These are phyloP conservation scores for Vitis labrusca DNA, from an alignment of 164 flowering plant genomes.

Conservation along the genomic window DNA sequence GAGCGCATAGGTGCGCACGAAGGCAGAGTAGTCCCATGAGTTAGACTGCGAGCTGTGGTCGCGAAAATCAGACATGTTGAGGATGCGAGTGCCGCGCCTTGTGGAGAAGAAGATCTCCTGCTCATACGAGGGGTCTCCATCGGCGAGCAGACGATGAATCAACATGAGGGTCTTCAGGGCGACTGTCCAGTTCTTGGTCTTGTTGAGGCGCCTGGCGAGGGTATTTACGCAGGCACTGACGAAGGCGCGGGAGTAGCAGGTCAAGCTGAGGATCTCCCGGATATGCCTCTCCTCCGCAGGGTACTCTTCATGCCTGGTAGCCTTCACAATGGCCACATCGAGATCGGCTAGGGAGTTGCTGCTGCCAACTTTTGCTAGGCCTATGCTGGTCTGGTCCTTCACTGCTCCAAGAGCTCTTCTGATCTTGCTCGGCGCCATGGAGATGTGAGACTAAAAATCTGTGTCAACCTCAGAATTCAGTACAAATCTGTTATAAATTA, in stretches of 20 bases:
- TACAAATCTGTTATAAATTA: too few relatives aligned
- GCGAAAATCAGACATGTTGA: constrained; percentile 54
- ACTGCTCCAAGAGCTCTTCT: constrained; percentile 81
- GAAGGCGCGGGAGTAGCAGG: constrained; percentile 37
- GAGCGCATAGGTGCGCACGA: constrained; percentile 46
- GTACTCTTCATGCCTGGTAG: constrained; percentile 49
- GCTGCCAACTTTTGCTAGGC: constrained; percentile 46
- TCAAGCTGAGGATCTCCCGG: constrained; percentile 41
- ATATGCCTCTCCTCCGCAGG: constrained; percentile 48
- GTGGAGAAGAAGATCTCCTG: constrained; percentile 55
- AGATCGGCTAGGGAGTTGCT: constrained; percentile 39
- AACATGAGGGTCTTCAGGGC: constrained; percentile 49
- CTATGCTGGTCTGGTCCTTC: constrained; percentile 62
- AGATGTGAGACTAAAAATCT: too few relatives aligned
- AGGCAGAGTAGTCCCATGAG: constrained; percentile 56
- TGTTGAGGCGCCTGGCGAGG: constrained; percentile 45
- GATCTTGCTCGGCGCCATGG: constrained; percentile 66
- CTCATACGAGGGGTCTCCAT: constrained; percentile 46
- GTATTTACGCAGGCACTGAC: constrained; percentile 33
- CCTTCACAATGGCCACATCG: constrained; percentile 53
- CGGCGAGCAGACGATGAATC: constrained; percentile 39
- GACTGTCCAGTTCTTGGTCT: constrained; percentile 53
- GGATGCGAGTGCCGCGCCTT: constrained; percentile 42
- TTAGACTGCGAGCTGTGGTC: constrained; percentile 30
- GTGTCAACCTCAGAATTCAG: too few relatives aligned